Percentiles rank a stretch among this genome's conserved stretches.
phyloP scores from a whole-genome alignment of 345 rosid species.

The Syzygium oleosum region DNA sequence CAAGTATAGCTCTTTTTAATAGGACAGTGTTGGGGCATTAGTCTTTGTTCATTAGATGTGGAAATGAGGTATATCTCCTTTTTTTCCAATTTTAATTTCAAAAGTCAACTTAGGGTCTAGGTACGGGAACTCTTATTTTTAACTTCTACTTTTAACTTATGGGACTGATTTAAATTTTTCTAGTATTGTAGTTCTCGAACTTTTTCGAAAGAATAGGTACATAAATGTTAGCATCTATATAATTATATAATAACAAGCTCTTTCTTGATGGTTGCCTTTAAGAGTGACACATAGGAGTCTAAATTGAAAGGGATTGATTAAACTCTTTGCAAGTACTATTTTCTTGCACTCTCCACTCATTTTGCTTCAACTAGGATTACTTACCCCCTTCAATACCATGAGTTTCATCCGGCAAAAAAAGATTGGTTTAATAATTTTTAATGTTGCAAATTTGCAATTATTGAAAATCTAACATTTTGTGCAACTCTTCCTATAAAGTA shows the following conservation, averaged over 20 bases:
- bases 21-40: too few species aligned
- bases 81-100: too few species aligned
- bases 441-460: neutral
- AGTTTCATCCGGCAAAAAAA: neutral
- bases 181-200: too few species aligned
- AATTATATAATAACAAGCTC: neutral
- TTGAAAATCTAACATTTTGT: neutral
- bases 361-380: accelerated
- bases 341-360: neutral
- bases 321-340: accelerated
- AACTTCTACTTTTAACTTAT: neutral
- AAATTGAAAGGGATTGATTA: neutral
- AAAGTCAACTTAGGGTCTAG: too few species aligned
- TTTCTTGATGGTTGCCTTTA: too few species aligned
- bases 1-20: too few species aligned
- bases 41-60: too few species aligned
- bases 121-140: too few species aligned
- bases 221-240: neutral
- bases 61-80: too few species aligned
- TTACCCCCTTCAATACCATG: neutral
- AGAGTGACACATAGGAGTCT: neutral
- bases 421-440: accelerated
- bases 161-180: too few species aligned
- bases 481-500: accelerated
- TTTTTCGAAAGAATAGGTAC: neutral